Base-by-base conservation (phyloP, 106 monocot genomes). In the Dioscorea alata region DNA sequence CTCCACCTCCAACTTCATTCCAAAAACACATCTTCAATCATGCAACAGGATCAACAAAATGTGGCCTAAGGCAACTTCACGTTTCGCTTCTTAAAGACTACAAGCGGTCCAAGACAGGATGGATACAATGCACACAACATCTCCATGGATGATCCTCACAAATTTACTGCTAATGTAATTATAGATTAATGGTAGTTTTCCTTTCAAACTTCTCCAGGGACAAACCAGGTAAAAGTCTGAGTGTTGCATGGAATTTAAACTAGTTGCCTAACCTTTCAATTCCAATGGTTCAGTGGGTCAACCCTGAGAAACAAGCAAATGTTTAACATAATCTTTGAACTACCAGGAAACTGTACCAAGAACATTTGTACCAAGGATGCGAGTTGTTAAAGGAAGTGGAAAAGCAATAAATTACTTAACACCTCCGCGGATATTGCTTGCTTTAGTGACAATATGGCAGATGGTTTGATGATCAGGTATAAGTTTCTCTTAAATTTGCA, bases 321-420 rank as follows among this genome's bases (percentile, higher is more conserved):
- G 96, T 97, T 97, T 63, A 97, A 97, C 72, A 86, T 97, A 64
- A 97, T 97, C 35, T 97, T 92, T 20, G 96, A 97, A 80, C 86
- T 92, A 9, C 96, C 96, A n/a, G 92, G n/a, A 97, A 76, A 97
- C 96, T 33, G 96, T 97, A 28, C 92, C 96, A 15, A 89, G 96
- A 71, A 87, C 92, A 48, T 75, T 97, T 67, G 96, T 85, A 18
- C 96, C 96, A 61, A 81, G 89, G 58, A 97, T 97, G 92, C 79
- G 92, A 74, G 84, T 92, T 48, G 89, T 92, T 8, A 97, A 89
- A 65, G 96, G 96, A 56, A 97, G 73, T 69, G 96, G 96, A 17
- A 86, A 89, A 68, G 96, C 96, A 50, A 76, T 97, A 33, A 92
- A 97, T 66, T 97, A 97, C 68, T 65, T 97, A 67, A 97, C 96